Base-by-base conservation (phyloP, 108 stramenopile species). In the Nitzschia putrida region DNA sequence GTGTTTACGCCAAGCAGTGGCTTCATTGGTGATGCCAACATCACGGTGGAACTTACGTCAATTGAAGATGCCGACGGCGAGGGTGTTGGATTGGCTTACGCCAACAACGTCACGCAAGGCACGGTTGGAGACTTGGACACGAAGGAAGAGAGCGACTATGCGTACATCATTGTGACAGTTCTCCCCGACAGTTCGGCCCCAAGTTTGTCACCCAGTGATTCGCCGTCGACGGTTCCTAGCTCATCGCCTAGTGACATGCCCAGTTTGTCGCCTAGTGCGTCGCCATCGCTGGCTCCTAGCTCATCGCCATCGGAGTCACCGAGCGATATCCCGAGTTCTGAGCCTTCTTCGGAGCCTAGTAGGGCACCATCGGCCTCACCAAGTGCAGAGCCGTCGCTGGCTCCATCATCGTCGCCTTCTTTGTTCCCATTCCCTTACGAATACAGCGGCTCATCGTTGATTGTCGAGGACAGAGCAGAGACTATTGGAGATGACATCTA, bases 341-440 rank as follows among this genome's bases (percentile, higher is more conserved):
- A 8, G 11, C 57, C 57, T 38, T 37, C 34, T 8, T n/a, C 10
- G 34, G 12, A 7, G 26, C 57, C 57, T 13, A 37, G 34, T 37
- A 11, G 26, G 24, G 13, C 10, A 37, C 57, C 57, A 11, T 58
- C 57, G 37, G 34, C 8, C 12, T 8, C 57, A 29, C 57, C 57
- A 58, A 37, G 34, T n/a, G 20, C 9, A 14, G 57, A 16, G 8
- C 57, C 57, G 12, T 34, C 26, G 8, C 10, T 9, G 8, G 8
- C n/a, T 34, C 61, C 61, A 22, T 63, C 61, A 8, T 8, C 42
- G 16, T 41, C 61, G n/a, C 61, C 61, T 12, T 63, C 61, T 11
- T 44, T 24, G 42, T 63, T 63, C 61, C 61, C 61, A 8, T 63
- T 44, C 44, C 61, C 61, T 7, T 63, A 24, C 14, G 21, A 34